Conservation (phyloP, 768 basidiomycete species). For the Calvatia gigantea region DNA sequence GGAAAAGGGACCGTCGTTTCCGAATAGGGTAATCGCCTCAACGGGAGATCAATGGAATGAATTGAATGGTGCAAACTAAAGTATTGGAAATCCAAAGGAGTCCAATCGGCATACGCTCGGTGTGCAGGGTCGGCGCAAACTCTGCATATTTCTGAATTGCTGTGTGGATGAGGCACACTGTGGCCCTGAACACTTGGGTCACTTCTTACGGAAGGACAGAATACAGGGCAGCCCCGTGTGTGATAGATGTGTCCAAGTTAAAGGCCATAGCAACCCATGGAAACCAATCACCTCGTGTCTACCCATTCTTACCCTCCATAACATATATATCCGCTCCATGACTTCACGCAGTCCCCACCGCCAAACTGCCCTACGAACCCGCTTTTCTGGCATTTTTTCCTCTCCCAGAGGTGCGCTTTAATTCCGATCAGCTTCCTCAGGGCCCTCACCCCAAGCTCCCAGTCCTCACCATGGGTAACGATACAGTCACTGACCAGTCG, state of each 20-base stretch:
- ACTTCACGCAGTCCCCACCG: background rate
- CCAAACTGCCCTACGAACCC: background rate
- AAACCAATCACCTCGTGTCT: background rate
- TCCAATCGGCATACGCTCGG: background rate
- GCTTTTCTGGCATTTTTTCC: background rate
- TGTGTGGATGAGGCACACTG: too few species aligned
- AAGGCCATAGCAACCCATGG: constrained; percentile 8
- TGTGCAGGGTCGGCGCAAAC: background rate
- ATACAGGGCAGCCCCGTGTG: constrained; percentile 4
- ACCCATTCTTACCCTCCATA: background rate
- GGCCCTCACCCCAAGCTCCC: background rate
- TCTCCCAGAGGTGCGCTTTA: background rate
- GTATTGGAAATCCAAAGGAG: background rate
- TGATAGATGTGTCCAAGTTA: background rate
- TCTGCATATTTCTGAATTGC: too few species aligned
- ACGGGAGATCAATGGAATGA: background rate
- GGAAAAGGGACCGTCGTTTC: background rate
- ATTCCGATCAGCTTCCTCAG: background rate
- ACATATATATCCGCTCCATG: background rate
- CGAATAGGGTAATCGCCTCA: background rate
- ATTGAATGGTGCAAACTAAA: background rate
- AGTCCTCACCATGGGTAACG: background rate
- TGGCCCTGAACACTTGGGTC: background rate
- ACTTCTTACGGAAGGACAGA: background rate
- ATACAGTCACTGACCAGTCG: background rate